phyloP scores from a whole-genome alignment of 2,329 filamentous ascomycete genomes.

The Xylariaceae sp. region DNA sequence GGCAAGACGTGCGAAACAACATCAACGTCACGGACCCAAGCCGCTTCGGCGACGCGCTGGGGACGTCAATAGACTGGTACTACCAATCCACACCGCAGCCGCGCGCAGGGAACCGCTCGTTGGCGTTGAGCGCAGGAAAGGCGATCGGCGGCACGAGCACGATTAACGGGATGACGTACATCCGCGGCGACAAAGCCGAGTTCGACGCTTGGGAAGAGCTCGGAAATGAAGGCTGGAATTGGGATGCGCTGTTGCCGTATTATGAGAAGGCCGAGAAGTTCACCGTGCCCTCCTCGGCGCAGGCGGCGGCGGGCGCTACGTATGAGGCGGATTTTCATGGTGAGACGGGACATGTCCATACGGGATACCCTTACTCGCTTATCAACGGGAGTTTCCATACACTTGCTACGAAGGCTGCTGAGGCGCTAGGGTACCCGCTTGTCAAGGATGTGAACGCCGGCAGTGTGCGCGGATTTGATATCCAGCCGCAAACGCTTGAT shows the following conservation, averaged over 20 bases:
- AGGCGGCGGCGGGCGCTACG: constrained; percentile 33
- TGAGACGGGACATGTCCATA: constrained; percentile 31
- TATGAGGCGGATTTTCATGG: constrained; percentile 36
- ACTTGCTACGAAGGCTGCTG: constrained; percentile 31
- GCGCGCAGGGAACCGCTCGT: constrained; percentile 28
- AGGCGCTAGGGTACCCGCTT: constrained; percentile 28
- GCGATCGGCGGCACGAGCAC: constrained; percentile 39
- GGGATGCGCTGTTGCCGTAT: constrained; percentile 43
- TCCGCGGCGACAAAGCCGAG: constrained; percentile 39
- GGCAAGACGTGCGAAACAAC: constrained; percentile 33
- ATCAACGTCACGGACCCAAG: constrained; percentile 30
- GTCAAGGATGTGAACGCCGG: constrained; percentile 40
- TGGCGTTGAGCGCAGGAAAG: constrained; percentile 34
- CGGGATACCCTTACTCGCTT: constrained; percentile 35
- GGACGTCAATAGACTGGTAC: constrained; percentile 33
- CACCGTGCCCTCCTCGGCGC: constrained; percentile 31
- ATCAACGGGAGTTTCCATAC: constrained; percentile 31
- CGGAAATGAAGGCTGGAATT: constrained; percentile 44
- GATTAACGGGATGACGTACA: constrained; percentile 45
- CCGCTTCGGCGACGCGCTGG: constrained; percentile 24
- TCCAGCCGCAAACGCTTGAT: constrained; percentile 40
- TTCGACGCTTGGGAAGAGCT: constrained; percentile 42
- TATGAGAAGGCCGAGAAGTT: constrained; percentile 41
- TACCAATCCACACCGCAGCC: constrained; percentile 33
- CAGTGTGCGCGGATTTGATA: constrained; percentile 34